These are phyloP conservation scores for Globisporangium heterothallicum DNA, from an alignment of 352 stramenopile species.

Conservation along the genomic window DNA sequence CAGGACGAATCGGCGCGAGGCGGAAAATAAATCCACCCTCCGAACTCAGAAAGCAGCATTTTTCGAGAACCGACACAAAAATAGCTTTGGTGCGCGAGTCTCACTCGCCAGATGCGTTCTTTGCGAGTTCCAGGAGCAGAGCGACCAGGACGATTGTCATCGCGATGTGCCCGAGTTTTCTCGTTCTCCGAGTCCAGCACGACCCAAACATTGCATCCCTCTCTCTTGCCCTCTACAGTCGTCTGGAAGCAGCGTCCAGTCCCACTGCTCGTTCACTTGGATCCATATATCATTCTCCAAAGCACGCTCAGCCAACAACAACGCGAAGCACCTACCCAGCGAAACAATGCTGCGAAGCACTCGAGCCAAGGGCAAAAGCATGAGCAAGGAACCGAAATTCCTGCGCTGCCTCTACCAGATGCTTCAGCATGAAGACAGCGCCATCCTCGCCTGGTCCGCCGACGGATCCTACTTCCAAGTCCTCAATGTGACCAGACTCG, in stretches of 20 bases:
- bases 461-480: slow-evolving; percentile 72
- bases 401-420: slow-evolving; percentile 76
- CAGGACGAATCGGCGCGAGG: background rate
- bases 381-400: slow-evolving; percentile 59
- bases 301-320: too few relatives aligned
- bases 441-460: slow-evolving; percentile 64
- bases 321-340: too few relatives aligned
- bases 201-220: too few relatives aligned
- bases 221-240: too few relatives aligned
- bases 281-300: too few relatives aligned
- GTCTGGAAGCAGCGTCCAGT: too few relatives aligned
- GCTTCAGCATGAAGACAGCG: slow-evolving; percentile 59
- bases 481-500: slow-evolving; percentile 49
- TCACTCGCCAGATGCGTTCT: background rate
- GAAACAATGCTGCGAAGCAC: background rate
- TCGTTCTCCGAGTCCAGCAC: background rate
- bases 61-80: background rate
- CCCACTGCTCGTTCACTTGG: too few relatives aligned
- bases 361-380: background rate
- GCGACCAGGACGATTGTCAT: background rate
- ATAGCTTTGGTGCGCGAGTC: background rate
- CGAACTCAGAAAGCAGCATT: background rate
- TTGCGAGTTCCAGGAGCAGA: background rate
- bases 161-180: background rate
- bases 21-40: background rate